Percentiles rank a stretch among this genome's conserved stretches.
These are phyloP conservation scores for Xylariaceae sp. DNA, from an alignment of 2,329 filamentous ascomycete genomes.

Conservation along the genomic window DNA sequence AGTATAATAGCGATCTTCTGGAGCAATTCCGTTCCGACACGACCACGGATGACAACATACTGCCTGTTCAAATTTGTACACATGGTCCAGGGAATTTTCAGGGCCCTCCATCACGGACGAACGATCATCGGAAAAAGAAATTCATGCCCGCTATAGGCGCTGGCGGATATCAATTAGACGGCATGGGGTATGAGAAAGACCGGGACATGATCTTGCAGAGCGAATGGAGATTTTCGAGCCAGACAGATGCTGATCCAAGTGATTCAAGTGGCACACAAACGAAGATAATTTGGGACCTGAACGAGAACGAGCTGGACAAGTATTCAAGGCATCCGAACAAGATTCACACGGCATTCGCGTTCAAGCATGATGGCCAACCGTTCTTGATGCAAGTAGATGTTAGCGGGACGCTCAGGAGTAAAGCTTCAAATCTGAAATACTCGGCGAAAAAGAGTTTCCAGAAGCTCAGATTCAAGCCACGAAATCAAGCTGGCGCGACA, in stretches of 20 bases:
- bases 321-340: not conserved
- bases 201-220: conserved; percentile 6
- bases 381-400: not conserved
- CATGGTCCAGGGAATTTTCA: conserved; percentile 19
- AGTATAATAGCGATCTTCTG: conserved; percentile 1
- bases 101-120: conserved; percentile 8
- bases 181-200: conserved; percentile 15
- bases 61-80: not conserved
- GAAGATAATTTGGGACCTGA: conserved; percentile 12
- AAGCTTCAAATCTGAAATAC: not conserved
- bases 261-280: conserved; percentile 6
- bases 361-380: not conserved
- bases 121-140: conserved; percentile 1
- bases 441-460: not conserved
- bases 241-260: not conserved
- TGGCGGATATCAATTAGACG: conserved; percentile 14
- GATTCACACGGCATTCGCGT: not conserved
- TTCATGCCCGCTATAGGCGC: conserved; percentile 12
- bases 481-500: conserved; percentile 4
- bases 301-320: conserved; percentile 2
- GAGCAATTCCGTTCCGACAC: not conserved
- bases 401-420: not conserved
- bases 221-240: conserved; percentile 21
- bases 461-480: not conserved
- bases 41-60: not conserved